Evolutionary conservation across 192 early-diverging fungal species (phyloP).

Genomic region (Fimicolochytrium jonesii): DNA sequence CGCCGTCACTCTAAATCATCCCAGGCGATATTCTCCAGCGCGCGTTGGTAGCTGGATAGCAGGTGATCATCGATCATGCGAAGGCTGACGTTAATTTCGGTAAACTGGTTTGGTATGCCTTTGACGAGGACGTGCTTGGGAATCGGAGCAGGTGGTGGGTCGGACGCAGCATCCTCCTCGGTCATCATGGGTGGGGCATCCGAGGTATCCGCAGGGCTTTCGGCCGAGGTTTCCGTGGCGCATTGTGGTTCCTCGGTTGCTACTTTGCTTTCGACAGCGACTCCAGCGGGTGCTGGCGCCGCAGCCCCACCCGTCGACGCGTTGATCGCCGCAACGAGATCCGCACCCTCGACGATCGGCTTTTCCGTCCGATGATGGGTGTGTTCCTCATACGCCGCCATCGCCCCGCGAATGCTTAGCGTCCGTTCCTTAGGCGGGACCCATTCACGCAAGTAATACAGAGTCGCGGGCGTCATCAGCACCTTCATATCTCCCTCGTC

Average conservation of each 20-base stretch:
- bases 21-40: slow-evolving; percentile 9
- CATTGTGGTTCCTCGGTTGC: no score
- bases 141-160: background rate
- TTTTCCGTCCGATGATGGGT: background rate
- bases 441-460: slow-evolving; percentile 23
- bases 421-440: background rate
- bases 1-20: no score
- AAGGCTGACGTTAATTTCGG: slow-evolving; percentile 14
- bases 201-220: background rate
- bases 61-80: slow-evolving; percentile 26
- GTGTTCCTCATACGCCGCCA: background rate
- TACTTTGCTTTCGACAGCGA: no score
- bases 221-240: background rate
- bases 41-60: slow-evolving; percentile 13
- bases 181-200: background rate
- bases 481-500: slow-evolving; percentile 14
- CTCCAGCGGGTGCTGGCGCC: background rate
- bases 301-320: background rate
- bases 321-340: background rate
- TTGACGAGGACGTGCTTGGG: slow-evolving; percentile 9
- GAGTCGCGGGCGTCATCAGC: slow-evolving; percentile 15
- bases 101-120: slow-evolving; percentile 6
- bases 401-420: background rate
- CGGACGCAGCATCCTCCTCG: background rate
- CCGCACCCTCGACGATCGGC: background rate